Evolutionary conservation across 768 basidiomycete species (phyloP), one percentile per base, ranked within the genome.

Genomic region (Daedaleopsis sinensis): DNA sequence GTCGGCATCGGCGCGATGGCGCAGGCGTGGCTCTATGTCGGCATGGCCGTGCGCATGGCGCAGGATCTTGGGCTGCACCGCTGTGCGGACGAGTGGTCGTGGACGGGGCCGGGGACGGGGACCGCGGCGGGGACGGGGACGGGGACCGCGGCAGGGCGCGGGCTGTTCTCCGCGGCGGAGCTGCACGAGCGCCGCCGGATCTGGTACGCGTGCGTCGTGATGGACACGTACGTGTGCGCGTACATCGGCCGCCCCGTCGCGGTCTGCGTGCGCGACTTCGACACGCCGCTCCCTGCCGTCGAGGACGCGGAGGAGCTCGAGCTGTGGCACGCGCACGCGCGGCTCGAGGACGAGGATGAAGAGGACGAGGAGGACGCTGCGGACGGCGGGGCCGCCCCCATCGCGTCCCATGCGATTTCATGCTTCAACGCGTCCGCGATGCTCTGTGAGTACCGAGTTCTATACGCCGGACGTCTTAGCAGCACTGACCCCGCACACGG

Each of bases 21-120:
- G 9, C 85, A 89, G 72, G 88, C 91, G 36, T 96, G 93, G 94
- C 82, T 87, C 11, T 93, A 89, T 69, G 83, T 87, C 21, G 93
- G 93, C 12, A 91, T 93, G 89, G 93, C 90, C 0, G 87, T 95
- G 39, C 83, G 94, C n/a, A 94, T 95, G 92, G 92, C 92, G 16
- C 92, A 93, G 74, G 92, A 94, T 72, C 73, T 94, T 56, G 92
- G 92, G 10, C 84, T 94, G 82, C 92, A 94, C 68, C 82, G 90
- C 38, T 82, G 81, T 64, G 89, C 93, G 35, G 91, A 93, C 68
- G 85, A 86, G 32, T 94, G 92, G 91, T 82, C 72, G 27, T 94
- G 91, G 91, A n/a, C n/a, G n/a, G n/a, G n/a, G n/a, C n/a, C n/a
- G n/a, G n/a, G n/a, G n/a, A n/a, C n/a, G n/a, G n/a, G n/a, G n/a